phyloP scores from a whole-genome alignment of 169 alveolate species.

The Amoebophrya sp. region DNA sequence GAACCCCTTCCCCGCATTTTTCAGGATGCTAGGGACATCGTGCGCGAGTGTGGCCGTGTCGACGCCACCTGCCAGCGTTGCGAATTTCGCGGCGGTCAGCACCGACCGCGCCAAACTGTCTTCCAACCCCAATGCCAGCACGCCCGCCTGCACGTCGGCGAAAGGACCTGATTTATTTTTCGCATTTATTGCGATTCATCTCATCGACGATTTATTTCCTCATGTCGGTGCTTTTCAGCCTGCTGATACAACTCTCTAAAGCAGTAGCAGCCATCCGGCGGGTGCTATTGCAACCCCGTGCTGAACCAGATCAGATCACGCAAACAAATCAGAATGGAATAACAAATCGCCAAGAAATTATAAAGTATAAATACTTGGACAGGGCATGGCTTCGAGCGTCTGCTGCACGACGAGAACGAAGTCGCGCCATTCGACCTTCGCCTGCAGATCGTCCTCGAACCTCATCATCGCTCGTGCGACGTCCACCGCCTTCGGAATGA shows the following conservation, averaged over 20 bases:
- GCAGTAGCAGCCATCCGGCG: too few species aligned
- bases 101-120: not conserved
- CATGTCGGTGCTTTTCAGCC: too few species aligned
- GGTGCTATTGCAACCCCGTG: too few species aligned
- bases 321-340: too few species aligned
- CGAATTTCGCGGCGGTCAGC: not conserved
- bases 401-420: not conserved
- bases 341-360: too few species aligned
- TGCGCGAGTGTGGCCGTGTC: not conserved
- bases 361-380: not conserved
- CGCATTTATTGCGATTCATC: too few species aligned
- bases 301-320: too few species aligned
- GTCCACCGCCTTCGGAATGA: not conserved
- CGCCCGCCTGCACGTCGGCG: not conserved
- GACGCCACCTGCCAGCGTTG: not conserved
- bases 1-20: not conserved
- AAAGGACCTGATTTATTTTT: not conserved
- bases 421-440: not conserved
- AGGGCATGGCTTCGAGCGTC: not conserved
- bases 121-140: not conserved
- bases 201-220: too few species aligned
- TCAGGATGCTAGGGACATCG: not conserved
- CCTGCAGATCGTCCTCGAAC: not conserved
- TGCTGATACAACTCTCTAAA: too few species aligned
- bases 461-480: not conserved